Evolutionary conservation across 2,329 filamentous ascomycete genomes (phyloP).

Genomic region (Stenocarpella maydis): DNA sequence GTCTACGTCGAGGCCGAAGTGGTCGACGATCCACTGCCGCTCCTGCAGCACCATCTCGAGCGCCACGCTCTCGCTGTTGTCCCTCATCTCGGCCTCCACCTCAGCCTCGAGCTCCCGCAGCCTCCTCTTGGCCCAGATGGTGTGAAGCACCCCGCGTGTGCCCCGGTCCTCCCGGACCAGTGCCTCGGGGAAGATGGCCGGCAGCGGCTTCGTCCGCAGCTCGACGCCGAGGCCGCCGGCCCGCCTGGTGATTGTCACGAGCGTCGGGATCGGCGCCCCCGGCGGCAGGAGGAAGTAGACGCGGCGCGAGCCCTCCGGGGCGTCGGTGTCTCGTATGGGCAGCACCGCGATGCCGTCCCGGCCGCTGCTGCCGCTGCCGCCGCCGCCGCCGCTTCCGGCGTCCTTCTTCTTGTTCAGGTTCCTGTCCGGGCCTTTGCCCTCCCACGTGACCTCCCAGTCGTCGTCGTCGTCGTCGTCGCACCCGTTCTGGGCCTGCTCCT

Average conservation of each 20-base stretch:
- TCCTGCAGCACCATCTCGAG: slow-evolving; percentile 85
- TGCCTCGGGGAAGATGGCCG: slow-evolving; percentile 84
- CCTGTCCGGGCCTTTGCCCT: slow-evolving; percentile 9
- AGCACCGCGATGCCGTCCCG: slow-evolving; percentile 82
- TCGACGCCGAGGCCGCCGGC: slow-evolving; percentile 46
- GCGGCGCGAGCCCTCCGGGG: slow-evolving; percentile 60
- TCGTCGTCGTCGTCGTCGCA: slow-evolving; percentile 78
- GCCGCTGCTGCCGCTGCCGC: slow-evolving; percentile 72
- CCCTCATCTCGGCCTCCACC: slow-evolving; percentile 75
- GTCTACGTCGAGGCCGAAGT: slow-evolving; percentile 71
- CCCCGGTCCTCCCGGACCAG: slow-evolving; percentile 74
- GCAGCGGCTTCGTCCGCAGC: slow-evolving; percentile 77
- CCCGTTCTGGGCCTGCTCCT: slow-evolving; percentile 36
- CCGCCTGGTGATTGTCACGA: slow-evolving; percentile 69
- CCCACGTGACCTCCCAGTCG: slow-evolving; percentile 50
- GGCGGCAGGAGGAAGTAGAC: slow-evolving; percentile 85
- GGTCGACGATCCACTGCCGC: slow-evolving; percentile 83
- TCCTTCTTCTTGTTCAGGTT: neutral
- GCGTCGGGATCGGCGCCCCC: slow-evolving; percentile 73
- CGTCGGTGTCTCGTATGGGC: slow-evolving; percentile 65
- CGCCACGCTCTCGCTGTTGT: slow-evolving; percentile 83
- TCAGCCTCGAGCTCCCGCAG: slow-evolving; percentile 78
- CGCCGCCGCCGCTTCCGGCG: slow-evolving; percentile 34
- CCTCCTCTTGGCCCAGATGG: slow-evolving; percentile 87
- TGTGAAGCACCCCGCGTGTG: slow-evolving; percentile 84